Base-by-base conservation (phyloP, 495 filamentous ascomycete species). In the Corynascus novoguineensis region DNA sequence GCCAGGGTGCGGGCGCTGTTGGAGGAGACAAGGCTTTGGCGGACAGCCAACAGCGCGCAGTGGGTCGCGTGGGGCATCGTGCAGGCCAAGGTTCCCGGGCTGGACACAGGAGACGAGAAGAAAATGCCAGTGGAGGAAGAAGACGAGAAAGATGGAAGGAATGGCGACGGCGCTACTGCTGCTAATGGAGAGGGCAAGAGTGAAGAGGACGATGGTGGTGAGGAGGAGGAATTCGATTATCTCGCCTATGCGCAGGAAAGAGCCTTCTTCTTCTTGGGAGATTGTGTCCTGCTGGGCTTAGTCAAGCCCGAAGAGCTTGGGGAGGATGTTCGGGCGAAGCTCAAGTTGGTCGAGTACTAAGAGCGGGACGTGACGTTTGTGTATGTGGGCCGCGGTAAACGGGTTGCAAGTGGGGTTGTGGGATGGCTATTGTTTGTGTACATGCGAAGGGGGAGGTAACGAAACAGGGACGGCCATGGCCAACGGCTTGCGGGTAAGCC, bases 61-160 rank as follows among this genome's bases (percentile, higher is more conserved):
- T 99, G 95, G 95, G 83, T 91, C 25, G 88, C 89, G 1, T 99
- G 95, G 93, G 93, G 93, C 27, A 88, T 97, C 45, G 86, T 97
- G 50, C 95, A 97, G 74, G 92, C 93, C 25, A 92, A 92, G 66
- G 77, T 90, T 6, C 80, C 87, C 0, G 90, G 82, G 5, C 60
- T 77, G 44, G 70, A 75, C 47, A 28, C 21, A 50, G 55, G 19
- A 10, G 64, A 59, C 1, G 55, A 59, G 21, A 37, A 49, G 22
- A 56, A 58, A n/a, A 65, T 67, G 32, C 51, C 55, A 25, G 78
- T 80, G 34, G 78, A 80, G 40, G 76, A 74, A 12, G 77, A 75
- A 31, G 68, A 59, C 1, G 73, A 64, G 4, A 64, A 64, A 3
- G 69, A 67, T 1, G 88, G 86, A 59, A 55, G 10, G 11, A 50